Evolutionary conservation across 1,139 yeast species (phyloP).

Genomic region (Geotrichum histeridarum): DNA sequence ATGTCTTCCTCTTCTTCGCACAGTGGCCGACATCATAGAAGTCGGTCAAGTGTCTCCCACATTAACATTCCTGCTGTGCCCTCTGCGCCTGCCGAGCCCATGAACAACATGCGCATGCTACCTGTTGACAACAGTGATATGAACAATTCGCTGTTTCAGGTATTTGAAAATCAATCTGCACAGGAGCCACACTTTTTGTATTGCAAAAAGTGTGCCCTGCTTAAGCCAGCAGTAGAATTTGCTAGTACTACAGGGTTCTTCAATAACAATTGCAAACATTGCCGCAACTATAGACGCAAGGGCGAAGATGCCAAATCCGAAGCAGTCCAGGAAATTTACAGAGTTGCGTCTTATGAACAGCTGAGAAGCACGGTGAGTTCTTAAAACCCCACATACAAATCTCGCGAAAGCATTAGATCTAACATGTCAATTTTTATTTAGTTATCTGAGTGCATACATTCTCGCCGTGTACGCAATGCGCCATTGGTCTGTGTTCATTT

Average conservation of each 20-base stretch:
- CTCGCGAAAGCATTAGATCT: background rate
- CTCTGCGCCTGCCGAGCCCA: background rate
- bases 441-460: conserved; percentile 11
- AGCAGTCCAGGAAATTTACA: conserved; percentile 16
- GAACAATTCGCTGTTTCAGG: conserved; percentile 15
- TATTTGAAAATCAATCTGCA: conserved; percentile 15
- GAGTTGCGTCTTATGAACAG: conserved; percentile 14
- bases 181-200: conserved; percentile 16
- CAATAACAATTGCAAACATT: conserved; percentile 18
- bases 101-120: conserved; percentile 1
- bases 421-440: background rate
- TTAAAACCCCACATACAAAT: background rate
- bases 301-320: conserved; percentile 19
- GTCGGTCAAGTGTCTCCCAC: conserved; percentile 2
- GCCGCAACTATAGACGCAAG: conserved; percentile 18
- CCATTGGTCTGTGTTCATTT: conserved; percentile 16
- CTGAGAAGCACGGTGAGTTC: conserved; percentile 9
- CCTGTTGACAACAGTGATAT: conserved; percentile 5
- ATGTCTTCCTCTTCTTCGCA: background rate
- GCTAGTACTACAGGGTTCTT: conserved; percentile 19
- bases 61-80: conserved; percentile 8
- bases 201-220: conserved; percentile 19
- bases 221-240: conserved; percentile 19
- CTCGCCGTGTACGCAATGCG: conserved; percentile 12
- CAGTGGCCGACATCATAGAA: conserved; percentile 2